Base-by-base conservation (phyloP, 805 yeast species). In the Suhomyces tanzawaensis region DNA sequence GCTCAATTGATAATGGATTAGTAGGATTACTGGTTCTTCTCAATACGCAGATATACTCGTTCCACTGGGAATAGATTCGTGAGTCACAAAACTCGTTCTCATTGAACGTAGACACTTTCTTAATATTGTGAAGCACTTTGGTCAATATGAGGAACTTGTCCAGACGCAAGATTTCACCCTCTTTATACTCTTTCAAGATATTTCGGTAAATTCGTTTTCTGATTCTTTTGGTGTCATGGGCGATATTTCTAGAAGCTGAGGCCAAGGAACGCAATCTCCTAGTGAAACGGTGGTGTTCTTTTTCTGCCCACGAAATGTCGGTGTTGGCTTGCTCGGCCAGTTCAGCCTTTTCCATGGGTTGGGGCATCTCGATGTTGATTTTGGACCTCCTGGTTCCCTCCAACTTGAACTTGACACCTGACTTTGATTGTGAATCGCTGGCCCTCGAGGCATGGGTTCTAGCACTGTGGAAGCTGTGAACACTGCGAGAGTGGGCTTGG, bases 21-120 rank as follows among this genome's bases (percentile, higher is more conserved):
- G 62, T 66, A 0, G 52, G 33, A 40, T 69, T 61, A 12, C 77
- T 80, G 0, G 85, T 78, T n/a, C 76, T 72, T 42, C 91, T 65
- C 1, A 83, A 81, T 2, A 85, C 87, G 2, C 85, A 82, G 19
- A 79, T 64, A 53, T 80, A 86, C 54, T 90, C 96, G 43, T 73
- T 77, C 93, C 96, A 88, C 33, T 88, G 62, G 40, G 85, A 90
- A 7, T 70, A 44, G 1, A 85, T 71, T 36, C 82, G 61, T 0
- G 85, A 69, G 28, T 77, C 77, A 18, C 69, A 66, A 1, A 71
- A 63, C 40, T 77, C 80, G 7, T 60, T 53, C 42, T 81, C 87
- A 11, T 72, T 66, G 41, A 74, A 71, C 3, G 36, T 28, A 6
- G 40, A 22, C 11, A 46, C 29, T 3, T 34, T 24, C 7, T 41